These are phyloP conservation scores for Trichophyton mentagrophytes DNA, from an alignment of 2,329 filamentous ascomycete species.

Conservation along the genomic window DNA sequence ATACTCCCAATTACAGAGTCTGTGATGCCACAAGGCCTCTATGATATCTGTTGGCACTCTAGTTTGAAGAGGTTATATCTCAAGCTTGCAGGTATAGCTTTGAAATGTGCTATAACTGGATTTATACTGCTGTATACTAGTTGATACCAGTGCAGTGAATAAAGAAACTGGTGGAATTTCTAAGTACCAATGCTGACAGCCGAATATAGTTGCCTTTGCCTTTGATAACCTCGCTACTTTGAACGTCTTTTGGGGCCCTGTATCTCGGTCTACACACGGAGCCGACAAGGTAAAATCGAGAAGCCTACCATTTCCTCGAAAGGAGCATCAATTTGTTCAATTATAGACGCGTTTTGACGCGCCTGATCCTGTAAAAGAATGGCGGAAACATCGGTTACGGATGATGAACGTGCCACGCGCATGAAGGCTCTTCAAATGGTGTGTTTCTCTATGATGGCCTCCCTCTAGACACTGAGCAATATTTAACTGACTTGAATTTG, in stretches of 20 bases:
- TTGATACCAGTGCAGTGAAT: neutral
- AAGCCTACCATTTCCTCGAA: neutral
- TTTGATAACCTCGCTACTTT: neutral
- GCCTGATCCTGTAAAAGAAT: slow-evolving; percentile 4
- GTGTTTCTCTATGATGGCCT: neutral
- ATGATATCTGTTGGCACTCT: neutral
- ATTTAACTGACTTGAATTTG: neutral
- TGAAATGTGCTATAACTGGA: neutral
- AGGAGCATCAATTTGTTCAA: neutral
- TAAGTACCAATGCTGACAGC: neutral
- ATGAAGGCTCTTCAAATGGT: slow-evolving; percentile 23
- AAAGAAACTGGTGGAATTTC: neutral
- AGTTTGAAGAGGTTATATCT: neutral
- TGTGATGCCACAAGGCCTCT: neutral
- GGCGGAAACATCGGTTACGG: slow-evolving; percentile 9
- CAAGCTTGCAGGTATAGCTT: neutral
- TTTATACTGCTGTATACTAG: neutral
- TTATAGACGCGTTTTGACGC: neutral
- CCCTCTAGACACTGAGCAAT: neutral
- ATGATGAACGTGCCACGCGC: slow-evolving; percentile 13
- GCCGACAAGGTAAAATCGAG: neutral
- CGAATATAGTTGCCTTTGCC: neutral
- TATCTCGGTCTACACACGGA: neutral
- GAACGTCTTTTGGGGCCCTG: neutral
- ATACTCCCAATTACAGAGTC: neutral